phyloP scores from a whole-genome alignment of 345 rosid species.

The Rhodamnia argentea region DNA sequence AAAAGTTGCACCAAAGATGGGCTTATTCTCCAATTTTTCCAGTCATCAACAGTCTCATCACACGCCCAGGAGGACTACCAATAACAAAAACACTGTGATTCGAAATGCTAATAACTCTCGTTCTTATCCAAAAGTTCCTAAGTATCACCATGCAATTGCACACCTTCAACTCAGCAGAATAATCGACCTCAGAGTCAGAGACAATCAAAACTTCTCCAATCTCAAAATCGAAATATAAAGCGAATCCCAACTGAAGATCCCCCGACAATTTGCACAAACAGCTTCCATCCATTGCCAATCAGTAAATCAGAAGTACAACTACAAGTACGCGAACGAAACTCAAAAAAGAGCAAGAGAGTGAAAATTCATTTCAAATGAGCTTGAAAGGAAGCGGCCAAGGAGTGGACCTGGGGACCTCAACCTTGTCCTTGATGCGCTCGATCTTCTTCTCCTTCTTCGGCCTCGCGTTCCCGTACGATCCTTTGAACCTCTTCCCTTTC shows the following conservation, averaged over 20 bases:
- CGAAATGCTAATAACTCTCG: not conserved
- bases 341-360: not conserved
- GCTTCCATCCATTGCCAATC: not conserved
- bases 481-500: constrained; percentile 88
- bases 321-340: not conserved
- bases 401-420: constrained; percentile 93
- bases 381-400: constrained; percentile 99
- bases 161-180: not conserved
- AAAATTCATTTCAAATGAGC: constrained; percentile 42
- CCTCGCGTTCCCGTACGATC: constrained; percentile 79
- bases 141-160: not conserved
- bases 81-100: not conserved
- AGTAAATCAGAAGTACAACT: not conserved
- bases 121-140: not conserved
- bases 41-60: not conserved
- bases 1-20: not conserved
- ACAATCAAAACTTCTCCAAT: not conserved
- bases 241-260: not conserved
- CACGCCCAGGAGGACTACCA: not conserved
- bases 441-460: constrained; percentile 92
- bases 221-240: not conserved
- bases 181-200: not conserved
- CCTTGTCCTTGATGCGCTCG: constrained; percentile 78
- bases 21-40: not conserved
- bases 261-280: not conserved